phyloP scores from a whole-genome alignment of 108 stramenopile genomes.

The Chaetoceros muelleri region DNA sequence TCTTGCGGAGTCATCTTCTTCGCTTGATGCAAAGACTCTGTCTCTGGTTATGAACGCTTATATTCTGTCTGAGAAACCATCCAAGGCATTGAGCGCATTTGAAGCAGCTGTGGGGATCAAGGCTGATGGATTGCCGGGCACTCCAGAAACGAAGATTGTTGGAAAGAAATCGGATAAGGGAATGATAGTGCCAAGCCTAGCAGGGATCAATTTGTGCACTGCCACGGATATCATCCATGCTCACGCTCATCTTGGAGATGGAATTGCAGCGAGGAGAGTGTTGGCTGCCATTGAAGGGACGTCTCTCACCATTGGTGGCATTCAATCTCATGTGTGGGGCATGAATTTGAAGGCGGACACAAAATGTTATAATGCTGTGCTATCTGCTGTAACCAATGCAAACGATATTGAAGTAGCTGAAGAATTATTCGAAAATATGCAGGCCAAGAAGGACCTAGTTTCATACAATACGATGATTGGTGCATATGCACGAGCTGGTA shows the following conservation, averaged over 20 bases:
- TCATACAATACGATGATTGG: conserved; percentile 76
- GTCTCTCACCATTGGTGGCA: conserved; percentile 26
- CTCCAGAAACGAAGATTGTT: conserved; percentile 18
- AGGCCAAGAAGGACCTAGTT: conserved; percentile 44
- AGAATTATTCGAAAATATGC: conserved; percentile 54
- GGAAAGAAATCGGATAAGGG: conserved; percentile 17
- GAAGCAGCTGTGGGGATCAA: conserved; percentile 58
- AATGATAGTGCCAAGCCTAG: conserved; percentile 22
- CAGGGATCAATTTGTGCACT: conserved; percentile 61
- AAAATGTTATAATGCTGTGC: conserved; percentile 61
- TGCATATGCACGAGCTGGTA: conserved; percentile 37
- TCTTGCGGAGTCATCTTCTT: conserved; percentile 50
- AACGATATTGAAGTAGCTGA: conserved; percentile 36
- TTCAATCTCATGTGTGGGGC: conserved; percentile 37
- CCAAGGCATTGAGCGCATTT: conserved; percentile 55
- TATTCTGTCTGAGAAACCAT: conserved; percentile 42
- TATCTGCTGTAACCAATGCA: conserved; percentile 56
- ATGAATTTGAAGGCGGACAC: conserved; percentile 49
- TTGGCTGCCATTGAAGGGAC: conserved; percentile 63
- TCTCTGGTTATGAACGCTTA: conserved; percentile 69
- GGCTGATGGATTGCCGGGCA: conserved; percentile 35
- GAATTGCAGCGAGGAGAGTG: conserved; percentile 41
- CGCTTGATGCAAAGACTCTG: conserved; percentile 61
- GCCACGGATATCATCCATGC: conserved; percentile 61
- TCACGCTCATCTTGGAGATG: conserved; percentile 53